phyloP scores from a whole-genome alignment of 148 eudicot genomes.

The Arctostaphylos glauca region DNA sequence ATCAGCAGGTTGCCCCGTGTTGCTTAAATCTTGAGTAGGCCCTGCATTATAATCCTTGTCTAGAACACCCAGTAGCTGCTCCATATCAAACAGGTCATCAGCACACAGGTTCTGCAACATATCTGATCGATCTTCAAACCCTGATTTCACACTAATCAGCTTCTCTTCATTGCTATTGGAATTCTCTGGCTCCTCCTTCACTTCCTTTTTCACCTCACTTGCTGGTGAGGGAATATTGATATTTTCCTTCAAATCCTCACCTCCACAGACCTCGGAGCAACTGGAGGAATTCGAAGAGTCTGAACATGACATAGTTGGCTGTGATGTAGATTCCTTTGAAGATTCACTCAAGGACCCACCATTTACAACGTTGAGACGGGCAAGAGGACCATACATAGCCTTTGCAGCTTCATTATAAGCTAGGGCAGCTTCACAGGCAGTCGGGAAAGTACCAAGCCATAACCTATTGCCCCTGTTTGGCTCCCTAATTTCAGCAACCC shows the following conservation, averaged over 20 bases:
- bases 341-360: conserved; percentile 17
- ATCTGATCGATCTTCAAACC: conserved; percentile 14
- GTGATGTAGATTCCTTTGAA: conserved; percentile 18
- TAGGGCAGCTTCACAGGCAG: conserved; percentile 73
- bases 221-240: neutral
- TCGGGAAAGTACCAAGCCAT: conserved; percentile 84
- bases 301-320: conserved; percentile 25
- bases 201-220: conserved; percentile 28
- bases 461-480: conserved; percentile 75
- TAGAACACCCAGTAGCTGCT: conserved; percentile 44
- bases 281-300: conserved; percentile 26
- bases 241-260: conserved; percentile 16
- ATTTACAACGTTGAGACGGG: conserved; percentile 67
- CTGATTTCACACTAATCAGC: neutral
- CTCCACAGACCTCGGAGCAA: conserved; percentile 35
- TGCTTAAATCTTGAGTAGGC: neutral
- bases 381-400: conserved; percentile 71
- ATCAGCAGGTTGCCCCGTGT: conserved; percentile 6
- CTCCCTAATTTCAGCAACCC: conserved; percentile 90
- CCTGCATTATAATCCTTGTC: conserved; percentile 18
- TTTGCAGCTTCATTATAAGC: conserved; percentile 94
- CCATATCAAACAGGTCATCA: conserved; percentile 64
- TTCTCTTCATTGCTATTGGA: neutral
- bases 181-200: conserved; percentile 2
- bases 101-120: conserved; percentile 11